Percentiles rank a stretch among this genome's conserved stretches.
These are phyloP conservation scores for Scytalidium sp. DNA, from an alignment of 2,329 filamentous ascomycete species.

Conservation along the genomic window DNA sequence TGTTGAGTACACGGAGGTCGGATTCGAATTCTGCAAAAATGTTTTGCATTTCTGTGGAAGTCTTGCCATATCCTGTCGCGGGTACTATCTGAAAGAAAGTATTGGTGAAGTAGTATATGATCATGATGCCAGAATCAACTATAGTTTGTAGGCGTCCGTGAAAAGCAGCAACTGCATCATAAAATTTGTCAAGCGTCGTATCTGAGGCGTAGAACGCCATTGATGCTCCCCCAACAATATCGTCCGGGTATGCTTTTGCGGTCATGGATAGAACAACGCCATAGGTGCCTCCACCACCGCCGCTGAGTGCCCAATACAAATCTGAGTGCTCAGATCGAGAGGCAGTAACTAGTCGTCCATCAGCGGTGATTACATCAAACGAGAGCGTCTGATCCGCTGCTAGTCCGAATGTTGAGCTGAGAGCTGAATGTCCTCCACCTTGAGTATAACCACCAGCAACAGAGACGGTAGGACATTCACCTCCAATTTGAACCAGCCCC, in stretches of 20 bases:
- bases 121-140: slow-evolving; percentile 46
- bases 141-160: slow-evolving; percentile 41
- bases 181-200: slow-evolving; percentile 41
- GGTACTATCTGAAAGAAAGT: slow-evolving; percentile 43
- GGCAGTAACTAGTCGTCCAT: slow-evolving; percentile 46
- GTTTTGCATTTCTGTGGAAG: slow-evolving; percentile 35
- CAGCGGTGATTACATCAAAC: slow-evolving; percentile 52
- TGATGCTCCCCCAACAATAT: slow-evolving; percentile 38
- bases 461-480: slow-evolving; percentile 55
- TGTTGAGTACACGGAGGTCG: slow-evolving; percentile 33
- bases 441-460: slow-evolving; percentile 58
- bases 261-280: slow-evolving; percentile 55
- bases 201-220: slow-evolving; percentile 36
- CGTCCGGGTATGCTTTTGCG: slow-evolving; percentile 45
- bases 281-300: slow-evolving; percentile 58
- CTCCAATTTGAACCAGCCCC: slow-evolving; percentile 45
- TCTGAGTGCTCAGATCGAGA: slow-evolving; percentile 46
- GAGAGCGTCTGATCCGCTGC: slow-evolving; percentile 57
- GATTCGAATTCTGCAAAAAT: slow-evolving; percentile 45
- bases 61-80: slow-evolving; percentile 45
- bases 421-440: slow-evolving; percentile 55
- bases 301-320: slow-evolving; percentile 61
- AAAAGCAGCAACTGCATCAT: slow-evolving; percentile 43
- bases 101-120: slow-evolving; percentile 46
- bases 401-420: slow-evolving; percentile 54